Conservation (phyloP, 805 yeast species). For the Candida chilensis region DNA sequence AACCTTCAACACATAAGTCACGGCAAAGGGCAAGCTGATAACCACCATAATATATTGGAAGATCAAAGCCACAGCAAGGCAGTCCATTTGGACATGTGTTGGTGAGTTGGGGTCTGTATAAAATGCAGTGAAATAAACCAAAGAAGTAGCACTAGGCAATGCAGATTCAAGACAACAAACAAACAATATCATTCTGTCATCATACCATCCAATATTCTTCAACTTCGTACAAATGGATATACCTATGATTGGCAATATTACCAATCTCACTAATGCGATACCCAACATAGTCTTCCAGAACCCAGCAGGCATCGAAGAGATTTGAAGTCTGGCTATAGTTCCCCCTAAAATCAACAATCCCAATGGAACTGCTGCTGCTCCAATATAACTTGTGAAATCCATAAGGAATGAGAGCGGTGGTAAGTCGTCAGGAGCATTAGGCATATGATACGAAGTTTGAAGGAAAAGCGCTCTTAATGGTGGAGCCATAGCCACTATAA, state of each 20-base stretch:
- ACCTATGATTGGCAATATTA: constrained; percentile 75
- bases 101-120: constrained; percentile 58
- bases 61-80: constrained; percentile 68
- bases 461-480: constrained; percentile 56
- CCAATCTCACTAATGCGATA: constrained; percentile 49
- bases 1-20: constrained; percentile 57
- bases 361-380: constrained; percentile 82
- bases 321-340: constrained; percentile 67
- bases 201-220: constrained; percentile 54
- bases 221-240: constrained; percentile 45
- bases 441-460: constrained; percentile 26
- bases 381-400: constrained; percentile 74
- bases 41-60: constrained; percentile 64
- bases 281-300: constrained; percentile 59
- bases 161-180: constrained; percentile 69
- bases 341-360: constrained; percentile 83
- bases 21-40: constrained; percentile 64
- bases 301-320: constrained; percentile 55
- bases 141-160: constrained; percentile 82
- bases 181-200: constrained; percentile 55
- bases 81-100: constrained; percentile 67
- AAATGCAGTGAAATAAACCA: constrained; percentile 82
- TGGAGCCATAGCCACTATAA: constrained; percentile 75
- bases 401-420: constrained; percentile 83
- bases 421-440: constrained; percentile 71